Percentiles rank a stretch among this genome's conserved stretches.
Conservation (phyloP, 148 eudicot species). For the Simmondsia chinensis region DNA sequence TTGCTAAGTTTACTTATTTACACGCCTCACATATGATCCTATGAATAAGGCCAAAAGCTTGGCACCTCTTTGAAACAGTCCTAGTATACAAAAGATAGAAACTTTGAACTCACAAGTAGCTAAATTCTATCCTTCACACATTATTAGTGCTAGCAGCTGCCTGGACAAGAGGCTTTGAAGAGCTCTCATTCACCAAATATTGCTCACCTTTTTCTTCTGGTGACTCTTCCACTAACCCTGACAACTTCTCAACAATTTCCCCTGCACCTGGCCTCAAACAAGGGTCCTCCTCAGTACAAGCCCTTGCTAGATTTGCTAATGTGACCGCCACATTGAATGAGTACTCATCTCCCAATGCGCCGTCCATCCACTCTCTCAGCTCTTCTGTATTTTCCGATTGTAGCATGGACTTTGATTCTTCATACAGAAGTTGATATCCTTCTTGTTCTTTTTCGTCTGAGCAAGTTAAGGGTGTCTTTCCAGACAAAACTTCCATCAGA, state of each 20-base stretch:
- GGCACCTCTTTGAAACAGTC: too few species aligned
- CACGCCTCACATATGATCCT: too few species aligned
- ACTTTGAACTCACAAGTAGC: too few species aligned
- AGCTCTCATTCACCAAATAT: constrained; percentile 19
- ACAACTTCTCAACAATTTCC: constrained; percentile 65
- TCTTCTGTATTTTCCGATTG: constrained; percentile 41
- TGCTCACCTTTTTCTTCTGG: constrained; percentile 26
- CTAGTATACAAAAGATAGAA: too few species aligned
- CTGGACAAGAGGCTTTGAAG: constrained; percentile 27
- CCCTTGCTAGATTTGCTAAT: constrained; percentile 57
- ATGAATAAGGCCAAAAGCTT: too few species aligned
- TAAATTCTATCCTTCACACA: too few species aligned
- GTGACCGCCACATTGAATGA: constrained; percentile 50
- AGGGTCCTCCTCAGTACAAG: constrained; percentile 64
- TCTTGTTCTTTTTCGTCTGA: constrained; percentile 16
- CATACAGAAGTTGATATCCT: constrained; percentile 17
- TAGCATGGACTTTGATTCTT: constrained; percentile 36
- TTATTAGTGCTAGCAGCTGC: constrained; percentile 6
- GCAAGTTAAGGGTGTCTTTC: constrained; percentile 37
- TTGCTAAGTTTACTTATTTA: too few species aligned
- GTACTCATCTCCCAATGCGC: constrained; percentile 58
- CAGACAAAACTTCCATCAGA: constrained; percentile 65
- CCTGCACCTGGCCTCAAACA: constrained; percentile 55
- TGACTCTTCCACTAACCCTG: constrained; percentile 51
- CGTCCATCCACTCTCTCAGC: constrained; percentile 67